phyloP scores from a whole-genome alignment of 2,329 filamentous ascomycete species.

The Colletotrichum spaethianum region DNA sequence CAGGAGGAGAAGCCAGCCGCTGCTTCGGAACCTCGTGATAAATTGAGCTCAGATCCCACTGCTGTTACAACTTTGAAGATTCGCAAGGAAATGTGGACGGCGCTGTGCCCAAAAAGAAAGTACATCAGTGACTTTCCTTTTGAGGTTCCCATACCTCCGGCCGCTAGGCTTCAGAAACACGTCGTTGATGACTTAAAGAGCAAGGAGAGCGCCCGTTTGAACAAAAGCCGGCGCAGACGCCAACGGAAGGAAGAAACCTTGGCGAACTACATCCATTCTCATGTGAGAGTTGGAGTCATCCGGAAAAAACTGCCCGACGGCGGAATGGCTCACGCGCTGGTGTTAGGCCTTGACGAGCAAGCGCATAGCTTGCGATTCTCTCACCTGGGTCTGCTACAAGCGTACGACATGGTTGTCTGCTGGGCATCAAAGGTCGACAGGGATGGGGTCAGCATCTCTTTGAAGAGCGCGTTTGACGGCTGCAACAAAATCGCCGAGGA shows the following conservation, averaged over 20 bases:
- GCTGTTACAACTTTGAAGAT: not conserved
- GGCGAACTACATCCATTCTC: constrained; percentile 8
- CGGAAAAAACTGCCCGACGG: not conserved
- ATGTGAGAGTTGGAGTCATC: not conserved
- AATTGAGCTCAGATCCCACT: not conserved
- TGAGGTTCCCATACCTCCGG: constrained; percentile 1
- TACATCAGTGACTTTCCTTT: not conserved
- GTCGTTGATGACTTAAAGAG: not conserved
- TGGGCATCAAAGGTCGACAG: constrained; percentile 6
- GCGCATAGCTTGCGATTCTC: not conserved
- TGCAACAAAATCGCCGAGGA: not conserved
- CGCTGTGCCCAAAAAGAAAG: not conserved
- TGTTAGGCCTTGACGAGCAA: not conserved
- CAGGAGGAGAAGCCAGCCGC: not conserved
- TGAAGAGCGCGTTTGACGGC: constrained; percentile 1
- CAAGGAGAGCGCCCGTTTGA: not conserved
- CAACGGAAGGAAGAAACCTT: not conserved
- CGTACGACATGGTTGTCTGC: constrained; percentile 16
- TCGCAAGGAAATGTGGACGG: not conserved
- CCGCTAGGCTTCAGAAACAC: not conserved
- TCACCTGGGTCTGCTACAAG: constrained; percentile 11
- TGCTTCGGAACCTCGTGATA: not conserved
- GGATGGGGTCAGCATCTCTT: not conserved
- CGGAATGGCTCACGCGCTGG: not conserved
- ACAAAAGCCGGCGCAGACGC: accelerated